Conservation (phyloP, 176 grass and related monocot genomes). For the Lolium rigidum region DNA sequence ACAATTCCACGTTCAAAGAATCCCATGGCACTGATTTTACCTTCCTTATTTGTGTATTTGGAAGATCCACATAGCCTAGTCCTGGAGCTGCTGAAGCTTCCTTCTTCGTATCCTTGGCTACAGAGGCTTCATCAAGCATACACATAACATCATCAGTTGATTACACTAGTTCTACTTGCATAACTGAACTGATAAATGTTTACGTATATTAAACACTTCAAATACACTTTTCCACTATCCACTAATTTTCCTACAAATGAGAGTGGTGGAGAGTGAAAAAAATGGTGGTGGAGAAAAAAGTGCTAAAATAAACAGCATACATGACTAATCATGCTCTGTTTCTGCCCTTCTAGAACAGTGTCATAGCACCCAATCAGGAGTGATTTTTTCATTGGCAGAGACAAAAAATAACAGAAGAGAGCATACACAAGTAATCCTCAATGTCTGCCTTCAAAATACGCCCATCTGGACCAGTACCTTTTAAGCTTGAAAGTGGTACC, state of each 20-base stretch:
- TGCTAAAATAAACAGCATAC: not conserved
- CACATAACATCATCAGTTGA: not conserved
- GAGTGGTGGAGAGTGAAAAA: not conserved
- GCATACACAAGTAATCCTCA: constrained; percentile 73
- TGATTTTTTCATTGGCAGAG: constrained; percentile 17
- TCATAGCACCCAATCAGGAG: not conserved
- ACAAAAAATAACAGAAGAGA: constrained; percentile 27
- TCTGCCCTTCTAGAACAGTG: not conserved
- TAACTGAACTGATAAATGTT: constrained; percentile 13
- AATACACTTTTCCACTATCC: not conserved
- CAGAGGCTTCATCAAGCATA: constrained; percentile 47
- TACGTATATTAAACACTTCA: not conserved
- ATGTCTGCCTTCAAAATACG: constrained; percentile 75
- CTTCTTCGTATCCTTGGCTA: constrained; percentile 44
- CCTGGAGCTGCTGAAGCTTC: constrained; percentile 35
- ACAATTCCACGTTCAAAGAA: not conserved
- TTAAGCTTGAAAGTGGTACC: constrained; percentile 66
- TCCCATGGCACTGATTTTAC: constrained; percentile 25
- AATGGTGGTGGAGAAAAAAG: not conserved
- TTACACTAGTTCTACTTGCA: not conserved
- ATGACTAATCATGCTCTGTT: constrained; percentile 5
- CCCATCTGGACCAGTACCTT: constrained; percentile 76
- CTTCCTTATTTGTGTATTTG: constrained; percentile 75
- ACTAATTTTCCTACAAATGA: not conserved
- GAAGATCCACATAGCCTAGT: constrained; percentile 65